A percentile compares a stretch with the other conserved stretches of the same genome.
Conservation (phyloP, 2,329 filamentous ascomycete species). For the Colletotrichum acutatum region DNA sequence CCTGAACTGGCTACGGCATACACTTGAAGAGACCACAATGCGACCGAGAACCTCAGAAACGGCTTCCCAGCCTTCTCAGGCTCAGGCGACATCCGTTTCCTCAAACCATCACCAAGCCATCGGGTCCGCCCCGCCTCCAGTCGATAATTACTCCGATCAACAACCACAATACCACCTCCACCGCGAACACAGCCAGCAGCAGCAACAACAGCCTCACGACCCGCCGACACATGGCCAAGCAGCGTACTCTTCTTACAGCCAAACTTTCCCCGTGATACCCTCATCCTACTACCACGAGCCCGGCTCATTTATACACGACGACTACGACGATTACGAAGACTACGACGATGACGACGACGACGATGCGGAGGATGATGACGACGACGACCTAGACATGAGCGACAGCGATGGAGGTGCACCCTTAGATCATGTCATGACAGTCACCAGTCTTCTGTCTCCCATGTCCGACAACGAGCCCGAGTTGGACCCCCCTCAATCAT, state of each 20-base stretch:
- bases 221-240: conserved; percentile 4
- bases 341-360: conserved; percentile 28
- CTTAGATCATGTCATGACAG: conserved; percentile 23
- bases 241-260: conserved; percentile 16
- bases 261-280: conserved; percentile 30
- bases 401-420: conserved; percentile 48
- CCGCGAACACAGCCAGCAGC: conserved; percentile 21
- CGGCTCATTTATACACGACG: conserved; percentile 10
- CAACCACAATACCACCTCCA: conserved; percentile 14
- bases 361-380: conserved; percentile 30
- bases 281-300: conserved; percentile 28
- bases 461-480: conserved; percentile 15
- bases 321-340: conserved; percentile 23
- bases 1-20: conserved; percentile 24
- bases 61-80: conserved; percentile 28
- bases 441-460: conserved; percentile 25
- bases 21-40: conserved; percentile 25
- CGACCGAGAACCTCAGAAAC: conserved; percentile 29
- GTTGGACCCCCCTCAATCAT: neutral
- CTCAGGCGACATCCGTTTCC: conserved; percentile 19
- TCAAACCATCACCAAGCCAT: conserved; percentile 29
- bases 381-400: conserved; percentile 45
- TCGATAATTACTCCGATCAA: conserved; percentile 14
- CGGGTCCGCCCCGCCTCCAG: conserved; percentile 18
- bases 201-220: conserved; percentile 11